A percentile compares a stretch with the other conserved stretches of the same genome.
These are phyloP conservation scores for Boletus pseudopeckii DNA, from an alignment of 768 basidiomycete genomes.

Conservation along the genomic window DNA sequence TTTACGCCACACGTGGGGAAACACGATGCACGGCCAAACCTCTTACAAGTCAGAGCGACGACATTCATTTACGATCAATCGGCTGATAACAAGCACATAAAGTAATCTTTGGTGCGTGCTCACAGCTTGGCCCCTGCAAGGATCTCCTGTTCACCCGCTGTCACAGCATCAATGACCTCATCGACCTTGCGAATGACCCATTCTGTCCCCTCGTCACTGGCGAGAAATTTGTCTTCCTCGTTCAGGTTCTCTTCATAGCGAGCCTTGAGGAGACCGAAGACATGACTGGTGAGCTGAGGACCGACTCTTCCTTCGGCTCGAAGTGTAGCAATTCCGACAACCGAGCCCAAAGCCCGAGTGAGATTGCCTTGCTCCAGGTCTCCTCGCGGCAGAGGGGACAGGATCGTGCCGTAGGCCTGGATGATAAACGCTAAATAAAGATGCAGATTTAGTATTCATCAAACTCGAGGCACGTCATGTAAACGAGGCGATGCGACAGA, in stretches of 20 bases:
- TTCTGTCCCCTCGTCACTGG: slow-evolving; percentile 82
- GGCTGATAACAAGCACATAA: slow-evolving; percentile 30
- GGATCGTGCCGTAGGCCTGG: slow-evolving; percentile 76
- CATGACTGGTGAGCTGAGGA: slow-evolving; percentile 84
- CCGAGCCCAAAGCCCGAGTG: slow-evolving; percentile 78
- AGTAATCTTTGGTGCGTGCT: slow-evolving; percentile 26
- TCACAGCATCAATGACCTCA: slow-evolving; percentile 72
- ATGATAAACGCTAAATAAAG: slow-evolving; percentile 72
- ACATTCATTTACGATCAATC: slow-evolving; percentile 27
- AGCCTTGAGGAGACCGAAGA: slow-evolving; percentile 87
- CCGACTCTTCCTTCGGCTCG: slow-evolving; percentile 82
- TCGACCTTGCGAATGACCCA: slow-evolving; percentile 87
- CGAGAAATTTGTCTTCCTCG: slow-evolving; percentile 75
- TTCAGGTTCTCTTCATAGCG: slow-evolving; percentile 55
- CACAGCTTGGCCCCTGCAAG: slow-evolving; percentile 61
- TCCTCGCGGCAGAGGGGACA: slow-evolving; percentile 68
- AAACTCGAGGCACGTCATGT: slow-evolving; percentile 32
- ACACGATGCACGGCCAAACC: slow-evolving; percentile 29
- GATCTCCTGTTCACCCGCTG: slow-evolving; percentile 38
- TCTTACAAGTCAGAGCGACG: slow-evolving; percentile 15
- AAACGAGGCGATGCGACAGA: slow-evolving; percentile 29
- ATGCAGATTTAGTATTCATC: slow-evolving; percentile 27
- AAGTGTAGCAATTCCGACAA: slow-evolving; percentile 81
- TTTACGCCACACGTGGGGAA: slow-evolving; percentile 31
- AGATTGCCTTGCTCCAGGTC: slow-evolving; percentile 77